phyloP scores from a whole-genome alignment of 768 basidiomycete species.

The Sutorius australiensis region DNA sequence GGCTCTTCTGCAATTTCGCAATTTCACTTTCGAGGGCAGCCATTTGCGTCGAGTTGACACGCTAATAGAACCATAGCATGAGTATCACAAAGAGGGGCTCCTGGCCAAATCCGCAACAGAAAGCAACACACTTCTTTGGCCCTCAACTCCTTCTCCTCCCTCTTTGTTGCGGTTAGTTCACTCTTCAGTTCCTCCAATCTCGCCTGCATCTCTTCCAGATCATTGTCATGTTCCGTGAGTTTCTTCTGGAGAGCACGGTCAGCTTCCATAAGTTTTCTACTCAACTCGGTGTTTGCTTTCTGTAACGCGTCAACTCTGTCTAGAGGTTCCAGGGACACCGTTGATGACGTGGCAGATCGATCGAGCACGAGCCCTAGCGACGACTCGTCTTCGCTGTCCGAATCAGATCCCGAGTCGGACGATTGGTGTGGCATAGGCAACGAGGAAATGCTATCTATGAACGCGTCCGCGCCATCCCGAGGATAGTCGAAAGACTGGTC shows the following conservation, averaged over 20 bases:
- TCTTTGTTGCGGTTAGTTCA: slow-evolving; percentile 75
- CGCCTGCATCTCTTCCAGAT: slow-evolving; percentile 75
- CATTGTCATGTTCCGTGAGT: slow-evolving; percentile 73
- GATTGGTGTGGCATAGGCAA: slow-evolving; percentile 53
- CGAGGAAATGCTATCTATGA: slow-evolving; percentile 47
- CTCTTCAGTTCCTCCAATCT: slow-evolving; percentile 72
- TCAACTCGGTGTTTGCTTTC: slow-evolving; percentile 70
- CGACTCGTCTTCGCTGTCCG: slow-evolving; percentile 45
- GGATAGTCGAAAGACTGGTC: slow-evolving; percentile 38
- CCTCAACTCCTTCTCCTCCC: slow-evolving; percentile 91
- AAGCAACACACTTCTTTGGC: slow-evolving; percentile 66
- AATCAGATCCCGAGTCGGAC: slow-evolving; percentile 46
- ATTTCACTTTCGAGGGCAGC: slow-evolving; percentile 73
- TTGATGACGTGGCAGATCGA: slow-evolving; percentile 55
- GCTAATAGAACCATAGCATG: slow-evolving; percentile 36
- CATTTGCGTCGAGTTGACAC: slow-evolving; percentile 64
- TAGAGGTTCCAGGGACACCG: slow-evolving; percentile 64
- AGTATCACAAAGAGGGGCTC: neutral
- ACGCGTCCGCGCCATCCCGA: slow-evolving; percentile 34
- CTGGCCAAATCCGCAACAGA: slow-evolving; percentile 1
- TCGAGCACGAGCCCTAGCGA: slow-evolving; percentile 59
- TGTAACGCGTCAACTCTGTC: slow-evolving; percentile 73
- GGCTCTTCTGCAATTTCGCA: slow-evolving; percentile 62
- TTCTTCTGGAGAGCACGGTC: slow-evolving; percentile 65
- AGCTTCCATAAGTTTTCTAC: slow-evolving; percentile 68